Evolutionary conservation across 1,139 yeast species (phyloP), one percentile per base, ranked within the genome.

Genomic region (Scheffersomyces cryptocercus): DNA sequence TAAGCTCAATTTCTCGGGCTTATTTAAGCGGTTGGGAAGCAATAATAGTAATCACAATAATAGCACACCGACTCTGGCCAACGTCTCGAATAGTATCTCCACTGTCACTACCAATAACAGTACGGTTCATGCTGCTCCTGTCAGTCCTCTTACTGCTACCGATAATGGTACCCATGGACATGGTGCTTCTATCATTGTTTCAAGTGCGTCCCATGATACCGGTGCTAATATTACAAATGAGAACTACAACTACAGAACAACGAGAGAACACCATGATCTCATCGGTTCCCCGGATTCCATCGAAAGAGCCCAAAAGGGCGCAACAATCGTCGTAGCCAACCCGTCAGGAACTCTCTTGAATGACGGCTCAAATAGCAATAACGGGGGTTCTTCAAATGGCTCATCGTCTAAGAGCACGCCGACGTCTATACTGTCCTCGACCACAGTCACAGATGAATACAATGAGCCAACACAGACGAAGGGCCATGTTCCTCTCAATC

Each of bases 1-100:
- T 45, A 50, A 47, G 43, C 45, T 51, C 45, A 49, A 46, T 35
- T 37, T 51, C 31, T 16, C 45, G 28, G 50, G 48, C 13, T 40
- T 51, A 10, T 51, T 51, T 42, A 50, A 47, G 36, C 24, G 35
- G 24, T 20, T 31, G 7, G 24, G 24, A 15, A 20, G 20, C 35
- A 14, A 12, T 9, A 15, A 31, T 15, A 14, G 35, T 20, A 31
- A 5, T 20, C 26, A 31, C 35, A 14, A 15, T 14, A 31, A 14
- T n/a, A 31, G 35, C 20, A 14, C 35, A 14, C 15, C 24, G 7
- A n/a, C 35, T 6, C 24, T 31, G 11, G 20, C 15, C 35, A 20
- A 14, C 16, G 20, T 14, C 35, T 14, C 20, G 24, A 31, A 31
- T 31, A 20, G n/a, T 10, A 31, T 20, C 26, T 20, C 26, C 8